Evolutionary conservation across 139 green algal genomes (phyloP), one percentile per base, ranked within the genome.

Genomic region (Bryopsis sp.): DNA sequence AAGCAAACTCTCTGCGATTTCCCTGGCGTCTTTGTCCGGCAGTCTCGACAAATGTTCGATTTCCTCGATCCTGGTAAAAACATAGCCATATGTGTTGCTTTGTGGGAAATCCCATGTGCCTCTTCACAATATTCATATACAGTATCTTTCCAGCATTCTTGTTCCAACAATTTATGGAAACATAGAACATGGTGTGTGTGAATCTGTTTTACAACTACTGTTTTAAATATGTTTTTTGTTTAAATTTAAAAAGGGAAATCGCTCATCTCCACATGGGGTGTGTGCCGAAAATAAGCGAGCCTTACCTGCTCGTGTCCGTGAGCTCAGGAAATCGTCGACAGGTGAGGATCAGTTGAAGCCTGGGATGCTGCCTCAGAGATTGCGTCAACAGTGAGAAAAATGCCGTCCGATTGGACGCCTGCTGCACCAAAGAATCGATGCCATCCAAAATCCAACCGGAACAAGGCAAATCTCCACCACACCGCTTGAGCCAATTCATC

Each of bases 391-490:
- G 35, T 35, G 15, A 28, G 26, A 69, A 69, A 8, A 69, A 57
- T 7, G 7, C 22, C 24, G 26, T 5, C 5, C 62, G 35, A 7
- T 8, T 38, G 37, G 19, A 6, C 4, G 62, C 6, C 15, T 37
- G 7, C 36, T 57, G 31, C 6, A 69, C 37, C 37, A 69, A 57
- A 11, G 39, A 28, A 35, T 69, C 62, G 31, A 69, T 11, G 11
- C 62, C 62, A 57, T 69, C 62, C 62, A 69, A n/a, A 7, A 69
- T 4, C 62, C 62, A 69, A 36, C 62, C 15, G 6, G 38, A 38
- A 8, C 31, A 22, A n/a, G 35, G 15, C 19, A 57, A 36, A 19
- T 32, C 5, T 57, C 35, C 35, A 32, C 62, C 62, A 19, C 54
- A 26, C 3, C 62, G 62, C 26, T 69, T 69, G 3, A 69, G 28